phyloP scores from a whole-genome alignment of 495 filamentous ascomycete genomes.

The Penicillium paradoxum region DNA sequence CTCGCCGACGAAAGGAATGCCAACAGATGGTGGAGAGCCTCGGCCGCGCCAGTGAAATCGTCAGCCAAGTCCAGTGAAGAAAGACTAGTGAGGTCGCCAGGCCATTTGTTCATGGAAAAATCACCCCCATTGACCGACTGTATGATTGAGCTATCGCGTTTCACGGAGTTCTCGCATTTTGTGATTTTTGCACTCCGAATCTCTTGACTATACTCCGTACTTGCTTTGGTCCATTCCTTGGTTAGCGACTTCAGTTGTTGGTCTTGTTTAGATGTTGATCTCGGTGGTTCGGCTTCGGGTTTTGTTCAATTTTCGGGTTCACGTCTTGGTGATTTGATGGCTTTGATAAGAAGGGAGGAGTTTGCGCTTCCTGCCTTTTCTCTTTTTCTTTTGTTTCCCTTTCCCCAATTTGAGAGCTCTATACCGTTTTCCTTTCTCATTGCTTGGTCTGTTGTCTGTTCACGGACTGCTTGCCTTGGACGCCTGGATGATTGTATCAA shows the following conservation, averaged over 20 bases:
- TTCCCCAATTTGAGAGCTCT: conserved; percentile 25
- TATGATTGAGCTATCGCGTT: conserved; percentile 21
- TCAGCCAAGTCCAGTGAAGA: conserved; percentile 85
- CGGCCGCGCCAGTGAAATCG: conserved; percentile 85
- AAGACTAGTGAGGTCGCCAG: neutral
- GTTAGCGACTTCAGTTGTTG: conserved; percentile 1
- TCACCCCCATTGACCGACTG: conserved; percentile 8
- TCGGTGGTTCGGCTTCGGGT: neutral
- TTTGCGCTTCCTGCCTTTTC: neutral
- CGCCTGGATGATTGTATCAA: conserved; percentile 21
- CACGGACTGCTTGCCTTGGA: conserved; percentile 9
- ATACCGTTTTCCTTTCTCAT: conserved; percentile 22
- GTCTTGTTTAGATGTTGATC: conserved; percentile 1
- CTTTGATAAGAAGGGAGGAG: neutral
- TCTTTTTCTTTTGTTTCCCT: neutral
- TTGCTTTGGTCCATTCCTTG: conserved; percentile 8
- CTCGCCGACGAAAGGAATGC: conserved; percentile 94
- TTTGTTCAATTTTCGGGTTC: neutral
- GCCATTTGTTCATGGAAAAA: neutral
- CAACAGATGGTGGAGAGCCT: conserved; percentile 98
- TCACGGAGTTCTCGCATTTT: conserved; percentile 18
- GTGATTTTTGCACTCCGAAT: conserved; percentile 17
- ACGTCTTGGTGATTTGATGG: conserved; percentile 2
- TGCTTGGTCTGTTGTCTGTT: conserved; percentile 14
- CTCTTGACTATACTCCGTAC: conserved; percentile 13